phyloP scores from a whole-genome alignment of 2,329 filamentous ascomycete genomes.

The Colletotrichum chrysophilum region DNA sequence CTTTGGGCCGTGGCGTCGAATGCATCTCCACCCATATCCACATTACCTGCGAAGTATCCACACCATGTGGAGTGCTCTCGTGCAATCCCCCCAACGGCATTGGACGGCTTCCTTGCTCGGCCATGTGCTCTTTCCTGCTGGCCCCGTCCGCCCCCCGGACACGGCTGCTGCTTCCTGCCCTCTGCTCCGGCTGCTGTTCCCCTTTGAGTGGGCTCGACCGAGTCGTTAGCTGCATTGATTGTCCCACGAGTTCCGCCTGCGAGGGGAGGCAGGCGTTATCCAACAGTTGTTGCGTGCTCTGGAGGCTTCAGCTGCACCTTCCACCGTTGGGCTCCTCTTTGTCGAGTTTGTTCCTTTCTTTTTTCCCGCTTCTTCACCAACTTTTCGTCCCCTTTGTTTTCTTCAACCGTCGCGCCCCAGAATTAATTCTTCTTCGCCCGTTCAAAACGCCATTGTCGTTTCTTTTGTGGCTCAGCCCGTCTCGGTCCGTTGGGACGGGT shows the following conservation, averaged over 20 bases:
- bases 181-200: not conserved
- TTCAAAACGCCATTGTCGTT: not conserved
- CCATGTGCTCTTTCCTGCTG: slow-evolving; percentile 13
- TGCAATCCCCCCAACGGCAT: not conserved
- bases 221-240: not conserved
- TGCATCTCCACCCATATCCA: not conserved
- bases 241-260: not conserved
- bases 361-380: not conserved
- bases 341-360: not conserved
- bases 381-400: not conserved
- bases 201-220: not conserved
- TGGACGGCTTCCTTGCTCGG: not conserved
- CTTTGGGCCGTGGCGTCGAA: not conserved
- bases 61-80: not conserved
- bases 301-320: not conserved
- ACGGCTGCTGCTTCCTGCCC: not conserved
- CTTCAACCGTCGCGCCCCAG: not conserved
- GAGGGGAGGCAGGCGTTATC: not conserved
- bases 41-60: not conserved
- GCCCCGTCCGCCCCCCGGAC: slow-evolving; percentile 1
- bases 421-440: not conserved
- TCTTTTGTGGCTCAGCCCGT: not conserved
- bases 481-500: not conserved
- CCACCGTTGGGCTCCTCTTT: not conserved
- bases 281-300: not conserved